Base-by-base conservation (phyloP, 129 eudicot species). In the Flaveria trinervia region DNA sequence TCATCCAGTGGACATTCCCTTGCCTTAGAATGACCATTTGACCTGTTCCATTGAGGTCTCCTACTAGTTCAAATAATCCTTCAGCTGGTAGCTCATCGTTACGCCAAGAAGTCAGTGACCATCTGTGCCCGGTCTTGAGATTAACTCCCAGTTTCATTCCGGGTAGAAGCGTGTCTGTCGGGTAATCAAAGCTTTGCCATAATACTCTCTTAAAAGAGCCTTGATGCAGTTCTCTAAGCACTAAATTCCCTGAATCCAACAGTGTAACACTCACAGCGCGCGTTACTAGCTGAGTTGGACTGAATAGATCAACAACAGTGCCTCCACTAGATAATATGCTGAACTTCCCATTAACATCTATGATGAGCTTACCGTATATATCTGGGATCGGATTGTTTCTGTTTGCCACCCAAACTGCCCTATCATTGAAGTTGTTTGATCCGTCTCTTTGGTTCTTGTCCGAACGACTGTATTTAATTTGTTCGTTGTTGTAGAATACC, bases 341-440 rank as follows among this genome's bases (percentile, higher is more conserved):
- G 30, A 82, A 65, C n/a, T 50, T 60, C 1, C 82, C 79, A 26
- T 68, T 12, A 49, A 1, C 46, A 16, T 81, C 73, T 25, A 81
- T 59, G 26, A 50, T 48, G 28, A 79, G 72, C 43, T 79, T 50
- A 16, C 77, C 68, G 46, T 48, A 48, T 20, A 67, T 51, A 62
- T 73, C 83, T 45, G 67, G 45, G 65, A 76, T 66, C 14, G 84
- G 89, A 48, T 75, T 75, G 55, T 79, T 82, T 60, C 86, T 70
- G 74, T 85, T 85, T 36, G 89, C 86, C 10, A 85, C 86, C 89
- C 86, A 85, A 56, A 85, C 86, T 16, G 79, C 25, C 9, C 28
- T 54, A 15, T 55, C 64, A 9, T 36, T 71, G 8, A 36, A 0
- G 14, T 55, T 26, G 55, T 72, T 68, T 13, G 17, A 48, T 9